Percentiles rank a stretch among this genome's conserved stretches.
phyloP scores from a whole-genome alignment of 1,139 yeast genomes.

The Ogataea hybrid region DNA sequence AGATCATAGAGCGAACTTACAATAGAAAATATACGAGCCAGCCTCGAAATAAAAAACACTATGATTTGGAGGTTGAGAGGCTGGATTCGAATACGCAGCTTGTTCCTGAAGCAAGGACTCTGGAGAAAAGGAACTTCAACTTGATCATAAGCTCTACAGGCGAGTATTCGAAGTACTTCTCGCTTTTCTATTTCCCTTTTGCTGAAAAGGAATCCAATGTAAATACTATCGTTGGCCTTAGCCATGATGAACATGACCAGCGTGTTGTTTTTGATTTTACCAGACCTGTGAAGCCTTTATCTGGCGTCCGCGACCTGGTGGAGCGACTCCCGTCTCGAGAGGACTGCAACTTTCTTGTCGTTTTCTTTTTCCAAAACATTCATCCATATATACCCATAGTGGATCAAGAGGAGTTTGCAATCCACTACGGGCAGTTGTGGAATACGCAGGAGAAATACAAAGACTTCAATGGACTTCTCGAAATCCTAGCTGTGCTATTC shows the following conservation, averaged over 20 bases:
- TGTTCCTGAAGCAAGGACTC: conserved; percentile 15
- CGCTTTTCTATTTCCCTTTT: conserved; percentile 22
- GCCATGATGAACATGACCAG: conserved; percentile 10
- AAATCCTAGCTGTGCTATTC: conserved; percentile 21
- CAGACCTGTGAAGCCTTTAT: conserved; percentile 11
- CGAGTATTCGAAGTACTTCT: conserved; percentile 24
- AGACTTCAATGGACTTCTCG: conserved; percentile 18
- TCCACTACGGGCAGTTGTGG: conserved; percentile 20
- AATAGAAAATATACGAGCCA: not conserved
- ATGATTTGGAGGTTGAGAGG: not conserved
- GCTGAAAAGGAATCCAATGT: conserved; percentile 21
- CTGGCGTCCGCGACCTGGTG: conserved; percentile 8
- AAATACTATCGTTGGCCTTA: conserved; percentile 14
- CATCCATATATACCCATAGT: conserved; percentile 24
- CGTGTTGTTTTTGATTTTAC: conserved; percentile 20
- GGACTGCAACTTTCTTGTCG: conserved; percentile 16
- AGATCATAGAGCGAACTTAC: conserved; percentile 9
- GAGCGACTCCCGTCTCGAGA: conserved; percentile 12
- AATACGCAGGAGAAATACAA: conserved; percentile 4
- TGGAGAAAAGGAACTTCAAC: conserved; percentile 21
- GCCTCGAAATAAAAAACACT: not conserved
- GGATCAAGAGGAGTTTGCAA: conserved; percentile 20
- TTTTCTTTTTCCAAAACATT: conserved; percentile 18
- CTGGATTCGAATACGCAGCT: conserved; percentile 18
- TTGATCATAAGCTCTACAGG: conserved; percentile 23